Base-by-base conservation (phyloP, 768 basidiomycete species). In the Trametes maxima region DNA sequence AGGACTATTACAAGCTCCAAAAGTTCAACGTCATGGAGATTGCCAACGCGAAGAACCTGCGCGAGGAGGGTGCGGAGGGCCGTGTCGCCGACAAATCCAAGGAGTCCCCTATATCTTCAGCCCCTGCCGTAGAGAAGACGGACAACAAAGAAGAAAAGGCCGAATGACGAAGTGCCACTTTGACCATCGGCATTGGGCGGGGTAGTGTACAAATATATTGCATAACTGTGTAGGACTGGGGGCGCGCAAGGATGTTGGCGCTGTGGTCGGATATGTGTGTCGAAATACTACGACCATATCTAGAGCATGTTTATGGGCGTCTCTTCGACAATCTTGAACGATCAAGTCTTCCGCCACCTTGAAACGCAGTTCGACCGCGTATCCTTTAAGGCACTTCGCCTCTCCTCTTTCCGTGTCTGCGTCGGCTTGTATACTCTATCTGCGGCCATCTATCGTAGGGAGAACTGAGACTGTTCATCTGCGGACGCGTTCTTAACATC, bases 1-100 rank as follows among this genome's bases (percentile, higher is more conserved):
- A 82, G 66, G 83, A 89, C 61, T 93, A 92, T 68, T 87, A 92
- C 65, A 75, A 75, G 28, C 75, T 85, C 35, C 83, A 85, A 57
- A 93, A 89, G 67, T 94, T 89, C 78, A 94, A 94, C 65, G 85
- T 90, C 3, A 83, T 86, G 79, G 86, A 87, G 71, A 79, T 93
- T 47, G 88, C 87, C 1, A 84, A 69, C 54, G 69, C 73, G 36
- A 82, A 76, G 68, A 80, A 81, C 28, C 22, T 54, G 13, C 40
- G 40, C 12, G 73, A 64, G 3, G 70, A 74, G 21, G 74, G 73
- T 4, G 70, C 70, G 39, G 64, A 65, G 24, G 40, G 49, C 36
- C 58, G 60, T 13, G 56, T 65, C 7, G 25, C 24, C 4, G 48
- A 60, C 12, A 65, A 51, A 33, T 14, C 14, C 22, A 52, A 47